Evolutionary conservation across 2,329 filamentous ascomycete species (phyloP), one percentile per base, ranked within the genome.

Genomic region (Botrytis hyacinthi): DNA sequence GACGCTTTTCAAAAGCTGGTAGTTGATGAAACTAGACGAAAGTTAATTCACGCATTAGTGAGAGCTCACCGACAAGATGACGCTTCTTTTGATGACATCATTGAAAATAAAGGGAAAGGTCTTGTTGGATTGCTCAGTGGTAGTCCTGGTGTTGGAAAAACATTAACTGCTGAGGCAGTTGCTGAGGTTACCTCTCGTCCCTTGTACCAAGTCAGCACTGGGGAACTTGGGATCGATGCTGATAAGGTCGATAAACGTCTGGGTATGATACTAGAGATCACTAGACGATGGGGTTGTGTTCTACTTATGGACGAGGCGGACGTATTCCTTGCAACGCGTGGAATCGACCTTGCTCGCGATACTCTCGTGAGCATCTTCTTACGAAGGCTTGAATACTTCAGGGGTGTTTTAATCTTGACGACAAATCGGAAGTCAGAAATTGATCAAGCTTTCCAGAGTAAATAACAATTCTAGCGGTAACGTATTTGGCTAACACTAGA

Each of bases 281-380:
- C n/a, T 29, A 35, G 42, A 29, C 20, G 44, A 44, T 73, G 72
- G 72, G 46, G 59, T 40, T 68, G 65, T 14, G 65, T 73, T 42
- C n/a, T 70, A 3, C 71, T 73, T 32, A 65, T 73, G 10, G 71
- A 73, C 10, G 71, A 73, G 35, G 71, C 71, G 9, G 57, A 70
- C n/a, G 66, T 65, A 18, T 70, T 73, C 6, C 32, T 70, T 5
- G 42, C 22, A 54, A 60, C 62, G 8, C 66, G 71, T 6, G 57
- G 59, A 40, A 44, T 20, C 12, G 57, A 62, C 20, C 44, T 73
- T 29, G 46, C 71, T 26, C 60, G 66, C 26, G 62, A 73, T 46
- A 65, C 71, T 8, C 57, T 73, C 3, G 57, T 63, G 4, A 67
- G 60, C 16, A 73, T 70, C 29, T 73, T 73, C 16, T 35, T 73